Evolutionary conservation across 2,329 filamentous ascomycete species (phyloP).

Genomic region (Fusarium sp.): DNA sequence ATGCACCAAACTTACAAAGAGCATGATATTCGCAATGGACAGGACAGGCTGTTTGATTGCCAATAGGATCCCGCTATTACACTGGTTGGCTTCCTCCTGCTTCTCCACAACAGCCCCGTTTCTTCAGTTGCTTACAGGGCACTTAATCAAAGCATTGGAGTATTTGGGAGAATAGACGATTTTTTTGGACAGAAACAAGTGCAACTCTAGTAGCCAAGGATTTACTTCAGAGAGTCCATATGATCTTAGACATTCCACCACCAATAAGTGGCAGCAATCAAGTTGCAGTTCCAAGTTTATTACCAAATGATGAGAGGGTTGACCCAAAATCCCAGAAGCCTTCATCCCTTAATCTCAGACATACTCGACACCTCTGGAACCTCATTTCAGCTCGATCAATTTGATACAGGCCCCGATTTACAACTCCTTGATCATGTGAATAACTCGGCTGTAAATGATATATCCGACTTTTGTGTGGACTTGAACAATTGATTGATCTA

Average conservation of each 20-base stretch:
- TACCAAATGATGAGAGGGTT: fast-evolving
- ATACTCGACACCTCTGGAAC: background rate
- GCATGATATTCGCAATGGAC: background rate
- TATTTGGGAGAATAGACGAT: background rate
- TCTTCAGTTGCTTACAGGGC: background rate
- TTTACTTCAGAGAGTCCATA: background rate
- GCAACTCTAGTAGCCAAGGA: background rate
- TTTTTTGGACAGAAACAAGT: background rate
- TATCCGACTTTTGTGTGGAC: background rate
- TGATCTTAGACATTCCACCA: background rate
- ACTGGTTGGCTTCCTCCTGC: background rate
- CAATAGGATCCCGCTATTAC: slow-evolving; percentile 1
- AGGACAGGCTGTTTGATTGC: background rate
- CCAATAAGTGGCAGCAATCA: fast-evolving
- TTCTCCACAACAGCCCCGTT: fast-evolving
- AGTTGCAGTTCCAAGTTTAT: fast-evolving
- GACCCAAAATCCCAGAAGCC: fast-evolving
- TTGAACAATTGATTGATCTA: background rate
- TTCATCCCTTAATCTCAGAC: background rate
- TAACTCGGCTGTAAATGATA: background rate
- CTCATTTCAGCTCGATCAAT: background rate
- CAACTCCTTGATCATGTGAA: background rate
- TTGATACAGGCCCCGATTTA: background rate
- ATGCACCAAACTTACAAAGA: background rate
- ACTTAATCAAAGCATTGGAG: background rate